A percentile compares a stretch with the other conserved stretches of the same genome.
These are phyloP conservation scores for Hura crepitans DNA, from an alignment of 441 rosid genomes.

Conservation along the genomic window DNA sequence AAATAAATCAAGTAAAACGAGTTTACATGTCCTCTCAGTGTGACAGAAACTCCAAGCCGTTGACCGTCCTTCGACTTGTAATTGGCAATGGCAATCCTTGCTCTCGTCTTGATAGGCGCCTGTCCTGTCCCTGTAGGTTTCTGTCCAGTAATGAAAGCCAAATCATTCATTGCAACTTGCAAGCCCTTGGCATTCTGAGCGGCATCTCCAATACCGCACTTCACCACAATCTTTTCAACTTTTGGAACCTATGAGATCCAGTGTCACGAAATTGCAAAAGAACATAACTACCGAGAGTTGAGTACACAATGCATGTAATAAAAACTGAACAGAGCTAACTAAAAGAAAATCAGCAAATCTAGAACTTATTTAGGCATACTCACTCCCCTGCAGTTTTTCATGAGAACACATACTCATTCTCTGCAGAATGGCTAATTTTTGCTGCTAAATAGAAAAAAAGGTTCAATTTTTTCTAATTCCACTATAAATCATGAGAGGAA, in stretches of 20 bases:
- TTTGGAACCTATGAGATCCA: constrained; percentile 62
- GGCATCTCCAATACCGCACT: constrained; percentile 93
- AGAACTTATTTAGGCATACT: neutral
- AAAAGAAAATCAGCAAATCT: neutral
- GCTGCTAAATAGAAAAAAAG: no score
- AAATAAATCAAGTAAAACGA: neutral
- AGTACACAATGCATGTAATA: neutral
- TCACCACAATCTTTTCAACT: constrained; percentile 77
- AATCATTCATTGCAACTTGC: constrained; percentile 76
- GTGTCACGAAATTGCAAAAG: neutral
- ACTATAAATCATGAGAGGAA: neutral
- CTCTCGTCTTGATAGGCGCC: constrained; percentile 54
- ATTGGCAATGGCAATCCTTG: constrained; percentile 61
- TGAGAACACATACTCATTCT: neutral
- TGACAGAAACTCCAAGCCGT: constrained; percentile 78
- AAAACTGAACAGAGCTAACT: neutral
- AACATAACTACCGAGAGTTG: neutral
- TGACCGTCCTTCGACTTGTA: constrained; percentile 88
- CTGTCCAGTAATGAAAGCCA: constrained; percentile 83
- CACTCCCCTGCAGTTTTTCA: neutral
- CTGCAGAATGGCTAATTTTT: neutral
- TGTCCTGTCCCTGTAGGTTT: constrained; percentile 39
- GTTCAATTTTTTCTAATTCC: neutral
- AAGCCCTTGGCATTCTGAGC: constrained; percentile 79
- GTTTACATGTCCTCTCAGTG: constrained; percentile 83